Evolutionary conservation across 1,284 basidiomycete genomes (phyloP).

Genomic region (Xerocomus cyaneibrunnescens): DNA sequence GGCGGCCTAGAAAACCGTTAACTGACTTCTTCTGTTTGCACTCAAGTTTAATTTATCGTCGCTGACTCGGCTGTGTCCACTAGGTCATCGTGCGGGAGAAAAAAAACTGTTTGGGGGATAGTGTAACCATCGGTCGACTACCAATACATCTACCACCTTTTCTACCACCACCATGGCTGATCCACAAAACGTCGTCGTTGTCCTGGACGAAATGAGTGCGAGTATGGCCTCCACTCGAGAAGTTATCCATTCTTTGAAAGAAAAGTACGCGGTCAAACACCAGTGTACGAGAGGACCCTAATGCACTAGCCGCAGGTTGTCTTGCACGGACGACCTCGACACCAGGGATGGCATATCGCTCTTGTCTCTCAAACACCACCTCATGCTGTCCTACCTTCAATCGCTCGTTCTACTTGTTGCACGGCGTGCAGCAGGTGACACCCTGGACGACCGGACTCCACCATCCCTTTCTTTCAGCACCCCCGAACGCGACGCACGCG

Average conservation of each 20-base stretch:
- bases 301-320: constrained; percentile 28
- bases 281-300: background rate
- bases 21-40: constrained; percentile 51
- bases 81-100: constrained; percentile 8
- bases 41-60: background rate
- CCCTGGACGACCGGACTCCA: constrained; percentile 51
- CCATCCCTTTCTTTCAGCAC: constrained; percentile 53
- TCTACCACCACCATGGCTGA: constrained; percentile 16
- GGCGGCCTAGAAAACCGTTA: constrained; percentile 91
- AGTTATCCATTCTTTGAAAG: constrained; percentile 50
- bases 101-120: background rate
- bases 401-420: constrained; percentile 78
- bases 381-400: constrained; percentile 87
- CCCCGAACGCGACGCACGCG: constrained; percentile 52
- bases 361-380: constrained; percentile 84
- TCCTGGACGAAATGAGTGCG: constrained; percentile 60
- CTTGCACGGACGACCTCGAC: constrained; percentile 44
- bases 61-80: constrained; percentile 9
- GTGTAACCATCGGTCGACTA: background rate
- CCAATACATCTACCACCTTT: background rate
- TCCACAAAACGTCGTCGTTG: constrained; percentile 30
- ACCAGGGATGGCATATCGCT: constrained; percentile 86
- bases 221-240: constrained; percentile 64
- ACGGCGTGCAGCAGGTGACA: constrained; percentile 64
- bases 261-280: constrained; percentile 46